These are phyloP conservation scores for Ceratobasidium sp. DNA, from an alignment of 1,284 basidiomycete species.

Conservation along the genomic window DNA sequence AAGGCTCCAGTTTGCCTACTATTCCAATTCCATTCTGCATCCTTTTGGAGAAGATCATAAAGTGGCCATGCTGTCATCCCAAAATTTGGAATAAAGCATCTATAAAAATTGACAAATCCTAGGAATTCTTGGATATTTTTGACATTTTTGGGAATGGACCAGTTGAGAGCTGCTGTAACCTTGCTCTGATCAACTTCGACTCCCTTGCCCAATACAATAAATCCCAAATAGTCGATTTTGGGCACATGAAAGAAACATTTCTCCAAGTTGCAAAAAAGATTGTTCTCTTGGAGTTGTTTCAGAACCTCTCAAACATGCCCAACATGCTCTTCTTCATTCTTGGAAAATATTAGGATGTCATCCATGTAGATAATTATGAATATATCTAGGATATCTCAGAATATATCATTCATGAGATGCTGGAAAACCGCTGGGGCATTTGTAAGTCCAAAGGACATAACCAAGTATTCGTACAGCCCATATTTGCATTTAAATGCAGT, in stretches of 20 bases:
- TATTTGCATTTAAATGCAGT: conserved; percentile 31
- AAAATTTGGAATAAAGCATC: conserved; percentile 49
- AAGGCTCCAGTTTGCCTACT: not conserved
- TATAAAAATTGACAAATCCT: conserved; percentile 47
- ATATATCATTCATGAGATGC: conserved; percentile 31
- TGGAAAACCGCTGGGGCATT: conserved; percentile 35
- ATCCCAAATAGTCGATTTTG: conserved; percentile 45
- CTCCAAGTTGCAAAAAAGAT: conserved; percentile 44
- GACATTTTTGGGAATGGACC: conserved; percentile 5
- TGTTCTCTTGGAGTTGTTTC: conserved; percentile 30
- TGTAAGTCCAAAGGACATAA: conserved; percentile 35
- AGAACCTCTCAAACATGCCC: conserved; percentile 39
- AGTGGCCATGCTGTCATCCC: conserved; percentile 47
- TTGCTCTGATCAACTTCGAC: conserved; percentile 19
- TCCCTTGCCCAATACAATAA: not conserved
- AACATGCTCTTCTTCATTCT: conserved; percentile 31
- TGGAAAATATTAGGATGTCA: conserved; percentile 43
- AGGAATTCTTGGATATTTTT: conserved; percentile 22
- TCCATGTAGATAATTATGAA: conserved; percentile 40
- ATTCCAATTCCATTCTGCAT: not conserved
- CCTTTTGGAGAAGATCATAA: conserved; percentile 14
- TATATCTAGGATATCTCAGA: conserved; percentile 21
- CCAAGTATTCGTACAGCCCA: conserved; percentile 36
- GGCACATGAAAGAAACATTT: conserved; percentile 50
- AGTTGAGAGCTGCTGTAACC: not conserved